phyloP scores from a whole-genome alignment of 2,329 filamentous ascomycete species.

The Hysterium pulicare region DNA sequence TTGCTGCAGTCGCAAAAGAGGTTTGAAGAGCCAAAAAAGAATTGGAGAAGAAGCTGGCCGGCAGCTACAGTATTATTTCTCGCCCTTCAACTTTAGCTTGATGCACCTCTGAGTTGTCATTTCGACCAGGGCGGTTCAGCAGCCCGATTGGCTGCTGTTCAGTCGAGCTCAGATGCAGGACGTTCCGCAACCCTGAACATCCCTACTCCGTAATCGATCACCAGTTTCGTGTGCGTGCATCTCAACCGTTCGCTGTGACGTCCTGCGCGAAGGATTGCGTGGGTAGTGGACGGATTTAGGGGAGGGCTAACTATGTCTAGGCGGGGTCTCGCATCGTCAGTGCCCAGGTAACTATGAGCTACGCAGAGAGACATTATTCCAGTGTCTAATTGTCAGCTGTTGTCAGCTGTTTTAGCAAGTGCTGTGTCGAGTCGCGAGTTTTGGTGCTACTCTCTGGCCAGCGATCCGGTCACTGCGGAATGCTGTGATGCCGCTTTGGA shows the following conservation, averaged over 20 bases:
- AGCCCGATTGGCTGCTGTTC: background rate
- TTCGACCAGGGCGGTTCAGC: background rate
- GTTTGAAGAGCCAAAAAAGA: conserved; percentile 1
- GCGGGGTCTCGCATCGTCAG: too few species aligned
- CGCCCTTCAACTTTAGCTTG: background rate
- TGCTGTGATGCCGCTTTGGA: background rate
- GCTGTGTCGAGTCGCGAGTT: background rate
- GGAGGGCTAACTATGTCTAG: too few species aligned
- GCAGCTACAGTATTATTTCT: conserved; percentile 2
- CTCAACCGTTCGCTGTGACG: too few species aligned
- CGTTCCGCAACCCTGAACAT: background rate
- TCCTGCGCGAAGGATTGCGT: too few species aligned
- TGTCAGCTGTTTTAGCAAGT: background rate
- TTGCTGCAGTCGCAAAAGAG: background rate
- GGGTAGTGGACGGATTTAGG: too few species aligned
- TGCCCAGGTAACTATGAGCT: too few species aligned
- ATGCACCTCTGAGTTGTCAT: background rate
- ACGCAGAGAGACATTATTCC: background rate
- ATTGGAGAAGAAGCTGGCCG: background rate
- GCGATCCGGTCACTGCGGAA: too few species aligned
- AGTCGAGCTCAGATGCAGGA: background rate
- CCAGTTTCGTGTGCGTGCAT: background rate
- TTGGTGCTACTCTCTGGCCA: background rate
- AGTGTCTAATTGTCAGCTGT: background rate
- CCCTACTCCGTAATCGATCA: background rate